Evolutionary conservation across 2,329 filamentous ascomycete species (phyloP), one percentile per base, ranked within the genome.

Genomic region (Aspergillus terreus): DNA sequence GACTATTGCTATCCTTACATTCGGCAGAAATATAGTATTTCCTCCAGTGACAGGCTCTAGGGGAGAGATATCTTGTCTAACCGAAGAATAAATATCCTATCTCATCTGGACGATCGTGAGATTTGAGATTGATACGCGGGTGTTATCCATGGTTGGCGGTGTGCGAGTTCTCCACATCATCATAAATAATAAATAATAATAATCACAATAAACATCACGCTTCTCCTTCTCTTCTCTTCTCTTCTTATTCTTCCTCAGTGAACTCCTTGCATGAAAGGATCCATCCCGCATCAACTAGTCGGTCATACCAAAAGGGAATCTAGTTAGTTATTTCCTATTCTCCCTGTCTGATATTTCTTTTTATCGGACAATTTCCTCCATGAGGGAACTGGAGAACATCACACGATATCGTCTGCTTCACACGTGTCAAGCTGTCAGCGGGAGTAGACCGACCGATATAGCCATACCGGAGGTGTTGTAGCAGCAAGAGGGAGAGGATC

Each of bases 61-160:
- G 6, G 35, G 15, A 19, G 19, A 19, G 19, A 19, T 19, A 19
- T 19, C 19, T 19, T 19, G 19, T 19, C 19, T 19, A 19, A 19
- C 19, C 19, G 19, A 19, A 19, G 19, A 19, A 19, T 19, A 19
- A 19, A 19, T 19, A 19, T 4, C 7, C 2, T 3, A n/a, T 38
- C 35, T 38, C 11, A 17, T 38, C 35, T 38, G 14, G 14, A 38
- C 27, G 35, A 38, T 15, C 35, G 35, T 38, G 35, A 38, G 35
- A 38, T 38, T 38, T 46, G 49, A 44, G 25, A 46, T 45, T 21
- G 44, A 45, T 32, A 17, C 36, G 19, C 35, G 27, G 23, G 21
- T 21, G 30, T 44, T 44, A 51, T 51, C 49, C 49, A 51, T 51
- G 49, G 49, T 51, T 51, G 43, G 46, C 46, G 46, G 46, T 47